Evolutionary conservation across 225 moss, liverwort and hornwort species (phyloP).

Genomic region (Asterella californica): DNA sequence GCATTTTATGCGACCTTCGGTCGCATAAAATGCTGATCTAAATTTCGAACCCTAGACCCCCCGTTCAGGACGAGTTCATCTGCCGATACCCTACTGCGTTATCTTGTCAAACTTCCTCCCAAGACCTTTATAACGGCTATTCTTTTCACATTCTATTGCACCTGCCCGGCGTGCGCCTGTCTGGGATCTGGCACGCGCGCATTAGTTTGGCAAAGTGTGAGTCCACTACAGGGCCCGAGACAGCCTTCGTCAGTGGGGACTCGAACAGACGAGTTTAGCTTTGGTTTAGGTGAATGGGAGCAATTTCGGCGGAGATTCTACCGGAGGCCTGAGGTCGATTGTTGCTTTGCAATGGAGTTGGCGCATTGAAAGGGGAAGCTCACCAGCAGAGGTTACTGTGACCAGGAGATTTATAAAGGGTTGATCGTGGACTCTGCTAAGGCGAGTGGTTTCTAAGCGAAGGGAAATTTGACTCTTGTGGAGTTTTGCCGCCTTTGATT

Average conservation of each 20-base stretch:
- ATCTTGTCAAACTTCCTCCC: no score
- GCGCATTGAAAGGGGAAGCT: conserved; percentile 1
- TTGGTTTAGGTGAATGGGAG: conserved; percentile 1
- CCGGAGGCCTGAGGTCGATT: not conserved
- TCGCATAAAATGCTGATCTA: no score
- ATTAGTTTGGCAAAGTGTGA: no score
- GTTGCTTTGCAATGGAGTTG: conserved; percentile 4
- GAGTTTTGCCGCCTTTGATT: not conserved
- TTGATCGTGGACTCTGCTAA: conserved; percentile 10
- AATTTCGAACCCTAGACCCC: no score
- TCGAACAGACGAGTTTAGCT: not conserved
- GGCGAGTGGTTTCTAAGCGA: not conserved
- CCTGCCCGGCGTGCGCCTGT: no score
- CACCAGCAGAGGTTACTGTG: conserved; percentile 4
- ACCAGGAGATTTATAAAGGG: conserved; percentile 14
- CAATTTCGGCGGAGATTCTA: not conserved
- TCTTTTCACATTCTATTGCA: no score
- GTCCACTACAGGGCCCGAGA: no score
- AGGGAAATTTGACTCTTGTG: conserved; percentile 7
- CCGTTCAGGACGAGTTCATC: no score
- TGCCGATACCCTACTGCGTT: no score
- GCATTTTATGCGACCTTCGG: no score
- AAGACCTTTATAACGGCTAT: no score
- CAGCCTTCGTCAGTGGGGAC: not conserved
- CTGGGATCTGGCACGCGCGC: no score